phyloP scores from a whole-genome alignment of 2,329 filamentous ascomycete species.

The Fusarium musae region DNA sequence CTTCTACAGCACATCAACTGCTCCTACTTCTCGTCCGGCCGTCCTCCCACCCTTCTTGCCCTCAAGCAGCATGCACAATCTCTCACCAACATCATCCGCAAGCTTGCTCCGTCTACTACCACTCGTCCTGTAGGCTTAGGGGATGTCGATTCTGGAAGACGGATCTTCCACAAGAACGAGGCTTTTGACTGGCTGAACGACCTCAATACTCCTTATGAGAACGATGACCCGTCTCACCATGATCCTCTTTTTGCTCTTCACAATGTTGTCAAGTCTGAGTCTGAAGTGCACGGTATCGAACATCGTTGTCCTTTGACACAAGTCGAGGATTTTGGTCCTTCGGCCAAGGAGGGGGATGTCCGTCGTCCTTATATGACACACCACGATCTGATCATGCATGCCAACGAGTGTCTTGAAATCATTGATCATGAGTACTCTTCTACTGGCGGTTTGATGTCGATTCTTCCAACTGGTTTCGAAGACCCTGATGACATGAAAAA shows the following conservation, averaged over 20 bases:
- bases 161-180: constrained; percentile 54
- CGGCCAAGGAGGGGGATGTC: constrained; percentile 24
- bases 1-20: constrained; percentile 63
- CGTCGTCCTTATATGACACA: constrained; percentile 58
- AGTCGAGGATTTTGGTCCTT: constrained; percentile 33
- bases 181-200: constrained; percentile 69
- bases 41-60: constrained; percentile 64
- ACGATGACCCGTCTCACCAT: constrained; percentile 59
- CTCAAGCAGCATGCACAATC: constrained; percentile 71
- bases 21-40: constrained; percentile 65
- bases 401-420: constrained; percentile 68
- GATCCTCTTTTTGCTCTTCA: constrained; percentile 58
- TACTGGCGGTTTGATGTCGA: constrained; percentile 65
- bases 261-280: constrained; percentile 58
- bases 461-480: constrained; percentile 58
- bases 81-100: constrained; percentile 63
- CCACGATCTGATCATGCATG: constrained; percentile 64
- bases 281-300: constrained; percentile 54
- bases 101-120: constrained; percentile 55
- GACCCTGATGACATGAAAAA: constrained; percentile 44
- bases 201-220: constrained; percentile 60
- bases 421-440: constrained; percentile 68
- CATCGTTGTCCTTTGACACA: constrained; percentile 60
- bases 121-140: constrained; percentile 31
- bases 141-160: constrained; percentile 43